Evolutionary conservation across 2,329 filamentous ascomycete genomes (phyloP).

Genomic region (Apiospora hydei): DNA sequence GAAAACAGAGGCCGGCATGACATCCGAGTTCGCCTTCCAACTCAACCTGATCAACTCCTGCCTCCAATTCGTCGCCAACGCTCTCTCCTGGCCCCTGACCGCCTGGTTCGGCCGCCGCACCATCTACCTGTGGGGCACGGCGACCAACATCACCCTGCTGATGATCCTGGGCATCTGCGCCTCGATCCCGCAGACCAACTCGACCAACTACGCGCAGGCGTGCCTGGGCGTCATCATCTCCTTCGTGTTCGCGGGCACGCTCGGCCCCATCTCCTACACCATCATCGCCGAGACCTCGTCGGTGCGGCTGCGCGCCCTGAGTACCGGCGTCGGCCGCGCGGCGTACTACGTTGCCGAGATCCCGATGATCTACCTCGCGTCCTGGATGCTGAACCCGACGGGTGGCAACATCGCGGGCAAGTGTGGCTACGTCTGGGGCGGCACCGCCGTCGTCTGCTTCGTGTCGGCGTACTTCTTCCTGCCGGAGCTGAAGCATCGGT

Average conservation of each 20-base stretch:
- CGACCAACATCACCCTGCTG: slow-evolving; percentile 42
- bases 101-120: slow-evolving; percentile 44
- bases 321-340: slow-evolving; percentile 32
- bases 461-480: slow-evolving; percentile 49
- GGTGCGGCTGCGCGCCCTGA: slow-evolving; percentile 40
- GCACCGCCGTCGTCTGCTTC: slow-evolving; percentile 45
- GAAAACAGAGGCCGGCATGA: slow-evolving; percentile 35
- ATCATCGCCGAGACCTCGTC: slow-evolving; percentile 52
- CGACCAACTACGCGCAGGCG: slow-evolving; percentile 40
- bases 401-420: slow-evolving; percentile 43
- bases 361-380: slow-evolving; percentile 42
- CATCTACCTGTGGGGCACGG: slow-evolving; percentile 44
- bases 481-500: slow-evolving; percentile 50
- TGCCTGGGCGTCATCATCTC: slow-evolving; percentile 48
- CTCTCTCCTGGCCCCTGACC: slow-evolving; percentile 44
- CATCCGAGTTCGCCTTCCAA: slow-evolving; percentile 31
- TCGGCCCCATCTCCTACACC: slow-evolving; percentile 51
- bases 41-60: slow-evolving; percentile 41
- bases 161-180: slow-evolving; percentile 47
- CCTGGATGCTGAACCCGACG: slow-evolving; percentile 42
- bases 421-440: slow-evolving; percentile 40
- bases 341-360: slow-evolving; percentile 49
- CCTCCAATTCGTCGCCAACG: slow-evolving; percentile 46
- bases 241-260: slow-evolving; percentile 49
- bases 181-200: slow-evolving; percentile 41